Evolutionary conservation across 306 rosid genomes (phyloP).

Genomic region (Malus asiatica): DNA sequence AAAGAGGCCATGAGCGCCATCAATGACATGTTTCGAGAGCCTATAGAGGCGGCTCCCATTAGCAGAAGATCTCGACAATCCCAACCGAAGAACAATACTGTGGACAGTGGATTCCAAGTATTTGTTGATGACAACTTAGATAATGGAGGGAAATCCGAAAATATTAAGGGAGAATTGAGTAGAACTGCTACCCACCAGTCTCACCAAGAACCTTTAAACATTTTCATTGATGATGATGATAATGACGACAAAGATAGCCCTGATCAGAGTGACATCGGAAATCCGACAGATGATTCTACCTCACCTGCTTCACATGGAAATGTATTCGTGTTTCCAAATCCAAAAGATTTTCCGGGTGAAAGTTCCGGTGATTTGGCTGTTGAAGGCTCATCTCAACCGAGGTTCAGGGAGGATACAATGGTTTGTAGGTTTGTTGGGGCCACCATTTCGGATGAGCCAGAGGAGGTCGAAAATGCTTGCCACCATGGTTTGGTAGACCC

Average conservation of each 20-base stretch:
- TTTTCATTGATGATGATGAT: conserved; percentile 64
- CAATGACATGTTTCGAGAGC: conserved; percentile 78
- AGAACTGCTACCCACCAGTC: conserved; percentile 29
- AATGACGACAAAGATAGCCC: conserved; percentile 33
- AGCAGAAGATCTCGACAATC: conserved; percentile 39
- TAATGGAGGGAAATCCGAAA: conserved; percentile 26
- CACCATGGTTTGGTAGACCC: conserved; percentile 98
- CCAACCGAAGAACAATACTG: conserved; percentile 15
- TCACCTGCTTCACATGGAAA: conserved; percentile 39
- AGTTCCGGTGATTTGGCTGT: conserved; percentile 36
- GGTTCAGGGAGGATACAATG: conserved; percentile 85
- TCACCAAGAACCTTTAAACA: conserved; percentile 47
- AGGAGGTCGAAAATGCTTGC: conserved; percentile 80
- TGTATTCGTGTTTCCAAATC: conserved; percentile 49
- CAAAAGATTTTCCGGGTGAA: conserved; percentile 49
- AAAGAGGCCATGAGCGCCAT: conserved; percentile 88
- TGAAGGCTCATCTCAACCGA: conserved; percentile 29
- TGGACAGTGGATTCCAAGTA: conserved; percentile 37
- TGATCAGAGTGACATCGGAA: conserved; percentile 20
- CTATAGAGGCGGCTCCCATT: conserved; percentile 48
- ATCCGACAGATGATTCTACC: conserved; percentile 31
- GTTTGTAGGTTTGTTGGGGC: conserved; percentile 89
- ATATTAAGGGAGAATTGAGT: background rate
- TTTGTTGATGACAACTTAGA: conserved; percentile 54
- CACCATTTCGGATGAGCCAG: conserved; percentile 67